Evolutionary conservation across 1,139 yeast genomes (phyloP), one percentile per base, ranked within the genome.

Genomic region (Sugiyamaella sp.): DNA sequence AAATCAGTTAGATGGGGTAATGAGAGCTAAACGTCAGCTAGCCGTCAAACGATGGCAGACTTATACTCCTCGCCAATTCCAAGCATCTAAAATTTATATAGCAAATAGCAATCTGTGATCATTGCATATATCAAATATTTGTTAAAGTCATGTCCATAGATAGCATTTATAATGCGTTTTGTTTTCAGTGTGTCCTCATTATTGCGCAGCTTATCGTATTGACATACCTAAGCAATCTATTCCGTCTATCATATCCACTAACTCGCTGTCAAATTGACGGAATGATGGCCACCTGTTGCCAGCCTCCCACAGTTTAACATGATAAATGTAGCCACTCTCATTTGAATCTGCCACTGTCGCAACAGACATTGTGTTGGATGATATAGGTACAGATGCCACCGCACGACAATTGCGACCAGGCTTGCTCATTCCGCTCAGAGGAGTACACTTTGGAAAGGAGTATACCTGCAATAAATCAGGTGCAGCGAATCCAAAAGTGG

Each of bases 401-500:
- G 85, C 82, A 56, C 96, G 74, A 40, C 82, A 65, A 52, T 49
- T 49, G 14, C 80, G 80, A 1, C 77, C 66, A 1, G 76, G 68
- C 0, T 85, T 78, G n/a, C 77, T 78, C 0, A 85, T 85, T 53
- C 78, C 78, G 2, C 76, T 63, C 24, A 78, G 60, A 1, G 79
- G 71, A 9, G 69, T 70, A 80, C 88, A 76, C 1, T 74, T 69
- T 0, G 96, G 97, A 65, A 85, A 89, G 0, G 84, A 70, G 66
- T 81, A 89, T 0, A 84, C 80, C 2, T 80, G 71, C 14, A 86
- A 64, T 41, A 82, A 67, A 14, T 46, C 49, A 2, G 45, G 33
- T 3, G 39, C 43, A 10, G 21, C 84, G 66, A 84, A 89, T 0
- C 97, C 97, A 72, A 84, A 89, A 0, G 96, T 86, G 0, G 86